Evolutionary conservation across 805 yeast species (phyloP).

Genomic region (Candida pini): DNA sequence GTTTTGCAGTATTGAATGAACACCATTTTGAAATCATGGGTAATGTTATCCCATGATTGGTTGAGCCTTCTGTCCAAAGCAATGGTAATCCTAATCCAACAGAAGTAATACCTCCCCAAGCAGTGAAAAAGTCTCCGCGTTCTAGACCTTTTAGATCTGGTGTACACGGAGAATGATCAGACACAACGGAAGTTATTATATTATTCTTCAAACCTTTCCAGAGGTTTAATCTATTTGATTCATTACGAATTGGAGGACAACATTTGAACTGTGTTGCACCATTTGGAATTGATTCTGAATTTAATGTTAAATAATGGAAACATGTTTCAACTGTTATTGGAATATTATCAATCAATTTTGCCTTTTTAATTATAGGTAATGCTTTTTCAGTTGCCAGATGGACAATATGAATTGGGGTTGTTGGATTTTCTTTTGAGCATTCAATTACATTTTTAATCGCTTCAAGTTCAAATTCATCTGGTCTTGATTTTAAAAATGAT

Average conservation of each 20-base stretch:
- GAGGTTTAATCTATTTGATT: conserved; percentile 60
- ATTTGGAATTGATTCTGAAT: conserved; percentile 72
- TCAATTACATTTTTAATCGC: conserved; percentile 72
- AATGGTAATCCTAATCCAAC: conserved; percentile 88
- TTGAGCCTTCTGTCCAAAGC: conserved; percentile 67
- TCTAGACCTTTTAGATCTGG: conserved; percentile 81
- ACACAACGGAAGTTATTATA: conserved; percentile 76
- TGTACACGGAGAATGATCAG: conserved; percentile 95
- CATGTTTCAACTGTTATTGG: conserved; percentile 89
- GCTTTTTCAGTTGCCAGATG: conserved; percentile 87
- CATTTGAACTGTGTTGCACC: conserved; percentile 84
- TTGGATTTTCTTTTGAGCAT: conserved; percentile 52
- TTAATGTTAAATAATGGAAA: conserved; percentile 79
- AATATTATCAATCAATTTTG: conserved; percentile 44
- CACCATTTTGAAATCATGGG: conserved; percentile 76
- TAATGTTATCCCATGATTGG: conserved; percentile 29
- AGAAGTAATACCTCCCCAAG: conserved; percentile 96
- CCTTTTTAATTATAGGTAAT: conserved; percentile 62
- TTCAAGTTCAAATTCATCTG: conserved; percentile 80
- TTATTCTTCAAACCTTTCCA: conserved; percentile 74
- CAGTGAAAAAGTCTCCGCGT: conserved; percentile 80
- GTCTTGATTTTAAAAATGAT: conserved; percentile 77
- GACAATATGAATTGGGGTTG: conserved; percentile 76
- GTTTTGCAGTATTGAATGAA: conserved; percentile 74
- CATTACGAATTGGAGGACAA: conserved; percentile 89